Evolutionary conservation across 352 stramenopile species (phyloP), one percentile per base, ranked within the genome.

Genomic region (Globisporangium alternatum): DNA sequence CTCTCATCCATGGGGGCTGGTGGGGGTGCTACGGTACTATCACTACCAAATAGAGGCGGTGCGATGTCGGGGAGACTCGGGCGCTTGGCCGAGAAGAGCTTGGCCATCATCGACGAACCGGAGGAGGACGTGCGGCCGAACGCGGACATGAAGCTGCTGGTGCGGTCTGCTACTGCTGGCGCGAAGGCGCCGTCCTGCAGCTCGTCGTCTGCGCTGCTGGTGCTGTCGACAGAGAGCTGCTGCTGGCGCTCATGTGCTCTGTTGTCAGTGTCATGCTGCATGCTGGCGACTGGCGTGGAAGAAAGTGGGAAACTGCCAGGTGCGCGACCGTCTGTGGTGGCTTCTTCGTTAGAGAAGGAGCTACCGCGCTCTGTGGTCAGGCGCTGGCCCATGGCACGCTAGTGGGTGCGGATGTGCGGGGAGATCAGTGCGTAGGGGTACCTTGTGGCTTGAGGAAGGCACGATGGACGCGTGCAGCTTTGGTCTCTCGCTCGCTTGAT

Each of bases 371-470:
- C 35, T 1, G 65, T 72, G 57, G 67, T 79, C 0, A 70, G 59
- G 49, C 64, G 67, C 56, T 80, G 75, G 22, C 75, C 75, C 75
- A 83, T 83, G 35, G 12, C 33, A 19, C 12, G 5, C 55, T 19
- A 7, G 17, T 13, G 37, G 35, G 35, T 41, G 35, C 9, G 35
- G 7, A 15, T n/a, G 5, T 60, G 31, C 19, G 17, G n/a, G 22
- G 48, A 5, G 6, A 21, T n/a, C 22, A 37, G 28, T 19, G 28
- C 17, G 15, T 41, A 43, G 2, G 3, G 30, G 9, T 25, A 7
- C 33, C 22, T 21, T 12, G 1, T 59, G 21, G 10, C 9, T 31
- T 7, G 10, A 22, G 41, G 17, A 21, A 48, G 19, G 17, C 19
- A 48, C 15, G 17, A 21, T 9, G 41, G 17, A 22, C 43, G 22